Evolutionary conservation across 2,329 filamentous ascomycete species (phyloP).

Genomic region (Venturia asperata): DNA sequence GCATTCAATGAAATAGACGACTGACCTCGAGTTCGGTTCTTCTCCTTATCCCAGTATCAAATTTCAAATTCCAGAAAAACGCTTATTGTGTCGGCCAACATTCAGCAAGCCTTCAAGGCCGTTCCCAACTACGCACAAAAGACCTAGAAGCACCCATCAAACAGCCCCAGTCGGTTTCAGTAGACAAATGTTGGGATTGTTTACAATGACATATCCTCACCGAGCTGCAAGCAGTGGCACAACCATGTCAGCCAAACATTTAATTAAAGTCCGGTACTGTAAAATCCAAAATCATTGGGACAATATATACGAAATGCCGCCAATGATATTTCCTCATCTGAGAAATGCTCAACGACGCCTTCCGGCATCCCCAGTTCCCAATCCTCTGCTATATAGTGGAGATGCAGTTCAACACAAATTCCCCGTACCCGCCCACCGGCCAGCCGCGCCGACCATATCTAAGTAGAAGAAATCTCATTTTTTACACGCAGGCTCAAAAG

Average conservation of each 20-base stretch:
- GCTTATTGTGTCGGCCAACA: too few relatives aligned
- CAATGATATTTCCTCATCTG: background rate
- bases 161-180: background rate
- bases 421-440: background rate
- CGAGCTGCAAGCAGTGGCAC: background rate
- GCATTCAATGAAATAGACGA: too few relatives aligned
- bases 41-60: too few relatives aligned
- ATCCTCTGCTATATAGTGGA: background rate
- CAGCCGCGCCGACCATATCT: background rate
- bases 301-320: background rate
- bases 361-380: background rate
- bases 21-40: too few relatives aligned
- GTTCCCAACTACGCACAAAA: too few relatives aligned
- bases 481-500: background rate
- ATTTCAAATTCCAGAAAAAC: too few relatives aligned
- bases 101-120: too few relatives aligned
- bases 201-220: background rate
- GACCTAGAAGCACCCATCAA: background rate
- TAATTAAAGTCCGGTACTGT: constrained; percentile 3
- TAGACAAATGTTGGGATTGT: background rate
- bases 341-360: background rate
- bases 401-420: background rate
- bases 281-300: background rate
- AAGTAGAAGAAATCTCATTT: background rate
- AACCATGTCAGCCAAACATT: background rate